Evolutionary conservation across 805 yeast species (phyloP).

Genomic region (Blastobotrys parvus): DNA sequence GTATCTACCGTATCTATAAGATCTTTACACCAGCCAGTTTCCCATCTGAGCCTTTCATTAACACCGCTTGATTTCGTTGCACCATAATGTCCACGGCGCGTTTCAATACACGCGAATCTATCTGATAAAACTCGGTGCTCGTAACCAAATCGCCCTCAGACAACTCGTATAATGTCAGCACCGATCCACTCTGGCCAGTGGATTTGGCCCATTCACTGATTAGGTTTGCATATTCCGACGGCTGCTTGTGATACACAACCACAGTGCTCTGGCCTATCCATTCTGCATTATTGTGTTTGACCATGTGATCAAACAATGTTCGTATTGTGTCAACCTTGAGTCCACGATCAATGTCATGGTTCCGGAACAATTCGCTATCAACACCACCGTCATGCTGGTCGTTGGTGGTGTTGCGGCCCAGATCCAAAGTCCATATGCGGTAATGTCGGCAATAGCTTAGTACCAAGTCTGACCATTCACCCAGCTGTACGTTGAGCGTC

Average conservation of each 20-base stretch:
- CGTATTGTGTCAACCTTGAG: slow-evolving; percentile 47
- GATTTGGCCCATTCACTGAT: slow-evolving; percentile 63
- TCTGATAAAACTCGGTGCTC: slow-evolving; percentile 51
- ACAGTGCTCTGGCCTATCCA: slow-evolving; percentile 30
- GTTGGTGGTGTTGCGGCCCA: slow-evolving; percentile 25
- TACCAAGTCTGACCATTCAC: slow-evolving; percentile 67
- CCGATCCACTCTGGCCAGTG: slow-evolving; percentile 69
- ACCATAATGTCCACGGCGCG: slow-evolving; percentile 50
- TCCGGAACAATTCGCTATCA: slow-evolving; percentile 22
- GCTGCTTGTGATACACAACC: slow-evolving; percentile 51
- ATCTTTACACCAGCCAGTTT: slow-evolving; percentile 65
- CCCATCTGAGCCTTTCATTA: slow-evolving; percentile 59
- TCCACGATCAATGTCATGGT: slow-evolving; percentile 28
- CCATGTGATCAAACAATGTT: slow-evolving; percentile 51
- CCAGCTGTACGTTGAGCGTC: slow-evolving; percentile 66
- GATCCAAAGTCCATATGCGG: slow-evolving; percentile 46
- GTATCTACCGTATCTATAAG: slow-evolving; percentile 11
- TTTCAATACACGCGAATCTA: slow-evolving; percentile 49
- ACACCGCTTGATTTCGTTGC: slow-evolving; percentile 62
- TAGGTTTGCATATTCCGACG: slow-evolving; percentile 59
- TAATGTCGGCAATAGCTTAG: slow-evolving; percentile 50
- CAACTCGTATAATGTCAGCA: slow-evolving; percentile 77
- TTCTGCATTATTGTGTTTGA: slow-evolving; percentile 48
- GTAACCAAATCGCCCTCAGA: slow-evolving; percentile 52
- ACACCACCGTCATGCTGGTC: slow-evolving; percentile 12